Conservation (phyloP, 805 yeast species). For the Suhomyces canberraensis region DNA sequence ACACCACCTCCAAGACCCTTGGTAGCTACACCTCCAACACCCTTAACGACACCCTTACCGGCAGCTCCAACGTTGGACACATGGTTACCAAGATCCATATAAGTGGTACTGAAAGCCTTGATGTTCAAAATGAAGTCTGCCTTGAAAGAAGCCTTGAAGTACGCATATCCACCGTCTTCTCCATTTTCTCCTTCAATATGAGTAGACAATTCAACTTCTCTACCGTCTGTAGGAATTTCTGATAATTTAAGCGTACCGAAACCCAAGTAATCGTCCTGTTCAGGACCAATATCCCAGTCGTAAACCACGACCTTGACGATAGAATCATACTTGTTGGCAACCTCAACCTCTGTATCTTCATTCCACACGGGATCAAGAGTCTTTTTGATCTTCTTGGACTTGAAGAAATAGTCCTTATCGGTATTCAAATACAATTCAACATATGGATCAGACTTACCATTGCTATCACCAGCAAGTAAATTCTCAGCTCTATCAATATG, state of each 20-base stretch:
- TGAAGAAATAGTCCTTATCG: constrained; percentile 53
- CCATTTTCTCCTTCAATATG: constrained; percentile 50
- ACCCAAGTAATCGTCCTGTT: constrained; percentile 80
- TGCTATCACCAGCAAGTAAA: constrained; percentile 81
- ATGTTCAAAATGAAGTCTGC: constrained; percentile 66
- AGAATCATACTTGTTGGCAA: constrained; percentile 62
- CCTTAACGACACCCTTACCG: constrained; percentile 22
- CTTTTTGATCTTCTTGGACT: constrained; percentile 79
- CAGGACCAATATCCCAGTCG: constrained; percentile 96
- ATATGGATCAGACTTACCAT: constrained; percentile 94
- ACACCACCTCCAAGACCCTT: constrained; percentile 39
- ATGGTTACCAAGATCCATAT: constrained; percentile 44
- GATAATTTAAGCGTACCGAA: constrained; percentile 53
- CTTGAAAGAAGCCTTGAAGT: constrained; percentile 57
- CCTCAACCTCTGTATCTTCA: constrained; percentile 56
- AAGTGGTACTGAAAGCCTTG: constrained; percentile 24
- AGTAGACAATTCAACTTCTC: constrained; percentile 42
- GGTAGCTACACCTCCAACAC: constrained; percentile 43
- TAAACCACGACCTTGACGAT: constrained; percentile 53
- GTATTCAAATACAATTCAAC: constrained; percentile 67
- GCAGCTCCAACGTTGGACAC: constrained; percentile 27
- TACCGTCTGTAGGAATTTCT: constrained; percentile 44
- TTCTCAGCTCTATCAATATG: constrained; percentile 61
- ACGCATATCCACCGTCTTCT: constrained; percentile 61
- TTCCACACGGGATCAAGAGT: constrained; percentile 90